These are phyloP conservation scores for Danielia reshetovae DNA, from an alignment of 805 yeast species.

Conservation along the genomic window DNA sequence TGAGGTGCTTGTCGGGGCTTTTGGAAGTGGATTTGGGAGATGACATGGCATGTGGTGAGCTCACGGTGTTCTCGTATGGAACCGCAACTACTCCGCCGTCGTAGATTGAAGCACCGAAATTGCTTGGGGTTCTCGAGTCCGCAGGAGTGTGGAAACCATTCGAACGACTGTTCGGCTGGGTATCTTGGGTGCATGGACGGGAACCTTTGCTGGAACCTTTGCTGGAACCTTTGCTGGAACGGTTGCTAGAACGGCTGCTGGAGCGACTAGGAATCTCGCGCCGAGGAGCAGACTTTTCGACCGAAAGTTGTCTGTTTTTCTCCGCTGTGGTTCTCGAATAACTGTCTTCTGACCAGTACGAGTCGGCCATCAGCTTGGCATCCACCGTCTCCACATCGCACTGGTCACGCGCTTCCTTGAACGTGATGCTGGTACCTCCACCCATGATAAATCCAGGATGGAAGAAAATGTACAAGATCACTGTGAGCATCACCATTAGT, in stretches of 20 bases:
- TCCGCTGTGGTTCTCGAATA: neutral
- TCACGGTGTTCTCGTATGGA: constrained; percentile 9
- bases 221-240: neutral
- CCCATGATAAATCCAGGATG: constrained; percentile 58
- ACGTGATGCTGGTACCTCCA: constrained; percentile 6
- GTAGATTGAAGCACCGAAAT: constrained; percentile 3
- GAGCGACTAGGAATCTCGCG: neutral
- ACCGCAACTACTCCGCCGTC: constrained; percentile 9
- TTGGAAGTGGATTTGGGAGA: too few relatives aligned
- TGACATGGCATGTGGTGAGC: neutral
- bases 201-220: neutral
- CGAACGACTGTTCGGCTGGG: neutral
- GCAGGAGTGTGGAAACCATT: too few relatives aligned
- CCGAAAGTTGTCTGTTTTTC: neutral
- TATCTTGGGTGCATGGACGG: neutral
- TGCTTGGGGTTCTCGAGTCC: neutral
- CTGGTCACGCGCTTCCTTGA: neutral
- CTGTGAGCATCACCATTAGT: constrained; percentile 25
- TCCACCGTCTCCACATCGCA: neutral
- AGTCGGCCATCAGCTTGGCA: constrained; percentile 2
- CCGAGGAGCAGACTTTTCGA: too few relatives aligned
- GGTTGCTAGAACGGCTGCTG: neutral
- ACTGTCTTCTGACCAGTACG: constrained; percentile 1
- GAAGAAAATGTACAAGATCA: constrained; percentile 36
- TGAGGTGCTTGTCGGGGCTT: constrained; percentile 1